Percentiles rank a stretch among this genome's conserved stretches.
Evolutionary conservation across 2,329 filamentous ascomycete genomes (phyloP).

Genomic region (Zasmidium citrigriseum): DNA sequence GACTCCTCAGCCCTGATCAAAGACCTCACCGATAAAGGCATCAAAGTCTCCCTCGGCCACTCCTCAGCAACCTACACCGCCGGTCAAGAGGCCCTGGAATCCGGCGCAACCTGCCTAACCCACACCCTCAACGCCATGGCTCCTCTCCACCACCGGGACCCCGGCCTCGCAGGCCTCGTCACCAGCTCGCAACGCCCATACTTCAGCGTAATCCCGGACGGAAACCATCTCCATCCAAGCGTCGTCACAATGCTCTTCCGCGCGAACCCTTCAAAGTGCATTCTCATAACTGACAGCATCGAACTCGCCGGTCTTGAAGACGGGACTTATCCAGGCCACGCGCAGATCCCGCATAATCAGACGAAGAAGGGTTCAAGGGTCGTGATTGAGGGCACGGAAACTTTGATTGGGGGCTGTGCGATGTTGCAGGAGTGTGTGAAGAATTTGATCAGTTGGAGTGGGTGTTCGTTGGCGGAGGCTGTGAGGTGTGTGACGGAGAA

Average conservation of each 20-base stretch:
- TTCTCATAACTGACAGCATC: constrained; percentile 57
- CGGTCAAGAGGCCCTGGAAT: constrained; percentile 47
- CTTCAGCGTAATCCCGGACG: constrained; percentile 56
- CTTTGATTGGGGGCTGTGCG: constrained; percentile 56
- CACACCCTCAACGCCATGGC: constrained; percentile 60
- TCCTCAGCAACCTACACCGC: constrained; percentile 50
- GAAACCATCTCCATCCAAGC: constrained; percentile 55
- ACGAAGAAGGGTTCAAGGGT: constrained; percentile 52
- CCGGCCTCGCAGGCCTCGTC: constrained; percentile 51
- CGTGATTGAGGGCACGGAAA: constrained; percentile 55
- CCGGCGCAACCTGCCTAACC: constrained; percentile 55
- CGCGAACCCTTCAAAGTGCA: constrained; percentile 48
- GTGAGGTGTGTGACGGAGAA: constrained; percentile 54
- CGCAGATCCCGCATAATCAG: constrained; percentile 54
- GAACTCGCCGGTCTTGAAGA: constrained; percentile 56
- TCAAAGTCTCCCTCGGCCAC: constrained; percentile 54
- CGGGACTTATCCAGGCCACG: constrained; percentile 51
- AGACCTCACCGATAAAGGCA: constrained; percentile 42
- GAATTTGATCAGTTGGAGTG: constrained; percentile 50
- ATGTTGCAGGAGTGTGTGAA: constrained; percentile 53
- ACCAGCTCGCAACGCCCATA: constrained; percentile 42
- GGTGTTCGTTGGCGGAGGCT: constrained; percentile 50
- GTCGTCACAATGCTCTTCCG: constrained; percentile 52
- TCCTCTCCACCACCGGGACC: constrained; percentile 51
- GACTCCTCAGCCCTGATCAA: constrained; percentile 44